These are phyloP conservation scores for Mycena pura DNA, from an alignment of 768 basidiomycete genomes.

Conservation along the genomic window DNA sequence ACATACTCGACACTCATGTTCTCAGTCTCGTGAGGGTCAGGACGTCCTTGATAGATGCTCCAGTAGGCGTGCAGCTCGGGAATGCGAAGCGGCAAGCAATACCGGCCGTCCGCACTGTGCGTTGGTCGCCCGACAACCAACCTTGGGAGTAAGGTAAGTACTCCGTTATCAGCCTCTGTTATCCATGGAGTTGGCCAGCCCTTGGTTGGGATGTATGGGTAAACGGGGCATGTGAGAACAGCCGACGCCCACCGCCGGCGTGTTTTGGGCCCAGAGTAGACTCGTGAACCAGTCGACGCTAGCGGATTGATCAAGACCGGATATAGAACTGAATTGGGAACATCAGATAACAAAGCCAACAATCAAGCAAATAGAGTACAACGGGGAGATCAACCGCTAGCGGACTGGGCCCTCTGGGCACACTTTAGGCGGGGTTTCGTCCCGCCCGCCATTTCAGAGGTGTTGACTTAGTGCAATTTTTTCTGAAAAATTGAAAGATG, in stretches of 20 bases:
- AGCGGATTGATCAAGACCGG: too few species aligned
- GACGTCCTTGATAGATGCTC: slow-evolving; percentile 9
- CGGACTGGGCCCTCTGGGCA: too few species aligned
- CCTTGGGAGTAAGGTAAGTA: slow-evolving; percentile 19
- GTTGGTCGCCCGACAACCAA: slow-evolving; percentile 2
- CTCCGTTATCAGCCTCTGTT: slow-evolving; percentile 11
- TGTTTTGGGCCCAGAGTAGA: neutral
- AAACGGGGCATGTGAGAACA: slow-evolving; percentile 3
- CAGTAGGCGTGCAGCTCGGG: neutral
- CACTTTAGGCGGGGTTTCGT: too few species aligned
- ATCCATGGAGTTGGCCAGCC: slow-evolving; percentile 27
- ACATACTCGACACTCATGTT: slow-evolving; percentile 1
- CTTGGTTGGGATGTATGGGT: slow-evolving; percentile 6
- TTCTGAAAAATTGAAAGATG: too few species aligned
- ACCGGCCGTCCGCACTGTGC: neutral
- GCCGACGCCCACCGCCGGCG: neutral
- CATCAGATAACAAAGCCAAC: too few species aligned
- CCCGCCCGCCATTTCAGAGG: too few species aligned
- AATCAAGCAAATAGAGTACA: too few species aligned
- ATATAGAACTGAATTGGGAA: too few species aligned
- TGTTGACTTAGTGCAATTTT: too few species aligned
- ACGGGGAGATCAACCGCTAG: too few species aligned
- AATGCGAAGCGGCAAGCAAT: slow-evolving; percentile 17
- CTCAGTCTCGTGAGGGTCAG: slow-evolving; percentile 16
- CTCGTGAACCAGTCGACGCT: too few species aligned